These are phyloP conservation scores for Colletotrichum sublineola DNA, from an alignment of 2,329 filamentous ascomycete species.

Conservation along the genomic window DNA sequence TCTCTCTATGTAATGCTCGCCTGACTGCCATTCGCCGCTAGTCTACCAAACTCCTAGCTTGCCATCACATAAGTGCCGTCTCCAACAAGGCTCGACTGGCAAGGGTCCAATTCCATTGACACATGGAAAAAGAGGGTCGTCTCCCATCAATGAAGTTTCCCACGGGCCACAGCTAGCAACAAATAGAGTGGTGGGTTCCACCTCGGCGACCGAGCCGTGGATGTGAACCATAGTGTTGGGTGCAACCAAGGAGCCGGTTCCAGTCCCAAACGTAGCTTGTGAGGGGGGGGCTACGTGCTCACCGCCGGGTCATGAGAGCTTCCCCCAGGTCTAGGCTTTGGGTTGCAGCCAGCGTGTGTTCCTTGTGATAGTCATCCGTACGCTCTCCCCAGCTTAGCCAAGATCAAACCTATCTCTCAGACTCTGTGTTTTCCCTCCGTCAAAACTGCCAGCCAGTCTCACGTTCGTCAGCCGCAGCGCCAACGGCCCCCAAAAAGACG, in stretches of 20 bases:
- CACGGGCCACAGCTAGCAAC: background rate
- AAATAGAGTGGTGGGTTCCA: background rate
- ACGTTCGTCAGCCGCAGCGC: background rate
- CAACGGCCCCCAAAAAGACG: background rate
- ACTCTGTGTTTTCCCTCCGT: background rate
- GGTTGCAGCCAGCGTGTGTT: too few relatives aligned
- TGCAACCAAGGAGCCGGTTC: background rate
- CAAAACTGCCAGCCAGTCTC: background rate
- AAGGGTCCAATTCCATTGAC: constrained; percentile 1
- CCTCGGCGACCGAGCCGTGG: constrained; percentile 22
- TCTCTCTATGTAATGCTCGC: background rate
- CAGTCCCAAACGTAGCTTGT: constrained; percentile 1
- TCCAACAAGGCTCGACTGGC: background rate
- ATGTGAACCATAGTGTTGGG: constrained; percentile 6
- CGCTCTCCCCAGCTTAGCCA: background rate
- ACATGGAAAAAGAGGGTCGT: constrained; percentile 4
- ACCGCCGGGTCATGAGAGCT: constrained; percentile 14
- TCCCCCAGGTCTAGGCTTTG: background rate
- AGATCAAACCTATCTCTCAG: background rate
- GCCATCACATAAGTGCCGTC: constrained; percentile 4
- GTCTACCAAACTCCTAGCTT: background rate
- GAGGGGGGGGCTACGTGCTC: background rate
- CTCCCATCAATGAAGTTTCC: background rate
- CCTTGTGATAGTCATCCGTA: background rate
- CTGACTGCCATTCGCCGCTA: constrained; percentile 12